phyloP scores from a whole-genome alignment of 2,329 filamentous ascomycete genomes.

The Coniella vitis region DNA sequence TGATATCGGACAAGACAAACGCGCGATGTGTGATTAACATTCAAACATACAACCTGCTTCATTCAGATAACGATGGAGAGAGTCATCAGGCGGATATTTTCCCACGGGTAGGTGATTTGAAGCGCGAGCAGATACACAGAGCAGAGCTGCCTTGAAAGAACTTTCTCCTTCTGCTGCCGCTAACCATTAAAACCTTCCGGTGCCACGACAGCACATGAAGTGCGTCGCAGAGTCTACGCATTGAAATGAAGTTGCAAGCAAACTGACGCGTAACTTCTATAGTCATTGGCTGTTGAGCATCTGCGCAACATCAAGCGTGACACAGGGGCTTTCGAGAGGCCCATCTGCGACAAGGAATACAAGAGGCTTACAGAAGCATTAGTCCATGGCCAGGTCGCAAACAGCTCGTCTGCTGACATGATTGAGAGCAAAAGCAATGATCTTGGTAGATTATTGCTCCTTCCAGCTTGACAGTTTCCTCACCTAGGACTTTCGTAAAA shows the following conservation, averaged over 20 bases:
- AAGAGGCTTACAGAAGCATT: constrained; percentile 25
- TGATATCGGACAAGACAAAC: no score
- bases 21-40: no score
- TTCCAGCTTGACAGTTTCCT: no score
- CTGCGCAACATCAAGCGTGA: constrained; percentile 19
- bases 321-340: constrained; percentile 17
- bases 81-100: not conserved
- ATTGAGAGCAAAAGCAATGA: constrained; percentile 30
- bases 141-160: not conserved
- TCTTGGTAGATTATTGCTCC: no score
- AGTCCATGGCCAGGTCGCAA: constrained; percentile 19
- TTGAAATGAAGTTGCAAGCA: not conserved
- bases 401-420: constrained; percentile 25
- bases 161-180: not conserved
- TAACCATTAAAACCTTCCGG: not conserved
- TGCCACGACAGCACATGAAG: not conserved
- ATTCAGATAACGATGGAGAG: not conserved
- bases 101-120: not conserved
- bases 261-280: not conserved
- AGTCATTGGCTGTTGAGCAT: constrained; percentile 12
- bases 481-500: no score
- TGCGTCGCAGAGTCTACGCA: not conserved
- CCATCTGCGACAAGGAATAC: constrained; percentile 17
- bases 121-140: not conserved
- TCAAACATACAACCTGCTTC: not conserved